Percentiles rank a stretch among this genome's conserved stretches.
phyloP scores from a whole-genome alignment of 176 grass and related monocot genomes.

The Stipa capillata region DNA sequence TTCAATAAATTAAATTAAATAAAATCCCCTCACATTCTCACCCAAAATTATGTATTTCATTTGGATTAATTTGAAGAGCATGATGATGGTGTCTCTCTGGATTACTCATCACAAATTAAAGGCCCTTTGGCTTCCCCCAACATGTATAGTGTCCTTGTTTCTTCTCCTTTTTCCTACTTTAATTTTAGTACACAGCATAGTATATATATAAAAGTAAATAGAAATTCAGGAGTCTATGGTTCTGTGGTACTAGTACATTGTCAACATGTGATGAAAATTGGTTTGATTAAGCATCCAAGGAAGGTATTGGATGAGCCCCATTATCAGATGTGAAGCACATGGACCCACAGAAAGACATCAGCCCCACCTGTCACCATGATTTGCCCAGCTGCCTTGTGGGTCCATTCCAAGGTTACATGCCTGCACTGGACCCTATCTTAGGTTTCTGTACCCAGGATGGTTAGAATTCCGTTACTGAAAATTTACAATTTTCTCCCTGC shows the following conservation, averaged over 20 bases:
- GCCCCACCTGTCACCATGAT: slow-evolving; percentile 31
- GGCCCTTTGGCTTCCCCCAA: background rate
- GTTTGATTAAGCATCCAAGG: slow-evolving; percentile 21
- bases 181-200: too few relatives aligned
- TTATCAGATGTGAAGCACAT: background rate
- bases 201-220: too few relatives aligned
- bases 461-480: too few relatives aligned
- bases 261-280: too few relatives aligned
- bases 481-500: background rate
- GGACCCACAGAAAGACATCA: slow-evolving; percentile 5
- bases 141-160: background rate
- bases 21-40: background rate
- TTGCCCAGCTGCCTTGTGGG: slow-evolving; percentile 19
- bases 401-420: background rate
- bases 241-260: background rate
- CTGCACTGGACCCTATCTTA: background rate
- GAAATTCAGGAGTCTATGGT: too few relatives aligned
- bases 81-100: slow-evolving; percentile 2
- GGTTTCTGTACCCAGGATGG: background rate
- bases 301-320: background rate
- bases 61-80: background rate
- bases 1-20: background rate
- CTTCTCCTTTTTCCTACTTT: background rate
- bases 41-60: background rate
- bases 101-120: background rate